Evolutionary conservation across 1,284 basidiomycete genomes (phyloP).

Genomic region (Cronartium ribicola): DNA sequence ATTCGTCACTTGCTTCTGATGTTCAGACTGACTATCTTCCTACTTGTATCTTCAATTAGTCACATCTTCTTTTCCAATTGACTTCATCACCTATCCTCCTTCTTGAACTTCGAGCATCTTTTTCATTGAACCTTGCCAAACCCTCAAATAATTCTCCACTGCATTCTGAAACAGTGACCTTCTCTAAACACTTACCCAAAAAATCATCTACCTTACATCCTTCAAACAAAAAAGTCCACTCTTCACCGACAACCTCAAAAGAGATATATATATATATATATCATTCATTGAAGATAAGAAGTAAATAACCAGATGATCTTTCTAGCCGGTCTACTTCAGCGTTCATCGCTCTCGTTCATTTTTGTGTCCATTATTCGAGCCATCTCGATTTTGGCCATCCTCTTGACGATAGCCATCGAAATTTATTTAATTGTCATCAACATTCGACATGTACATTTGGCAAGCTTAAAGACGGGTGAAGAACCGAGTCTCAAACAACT

Average conservation of each 20-base stretch:
- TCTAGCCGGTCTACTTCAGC: constrained; percentile 40
- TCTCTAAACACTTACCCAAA: not conserved
- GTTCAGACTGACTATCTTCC: not conserved
- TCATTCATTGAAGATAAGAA: not conserved
- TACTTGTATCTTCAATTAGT: not conserved
- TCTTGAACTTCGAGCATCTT: not conserved
- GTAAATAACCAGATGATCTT: constrained; percentile 29
- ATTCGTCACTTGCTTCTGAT: too few species aligned
- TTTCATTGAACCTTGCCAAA: not conserved
- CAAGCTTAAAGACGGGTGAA: too few species aligned
- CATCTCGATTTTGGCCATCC: constrained; percentile 30
- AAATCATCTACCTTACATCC: not conserved
- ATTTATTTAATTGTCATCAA: constrained; percentile 31
- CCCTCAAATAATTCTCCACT: not conserved
- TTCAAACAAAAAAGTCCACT: not conserved
- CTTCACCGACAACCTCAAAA: not conserved
- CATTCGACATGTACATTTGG: constrained; percentile 13
- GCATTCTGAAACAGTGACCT: not conserved
- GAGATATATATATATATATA: not conserved
- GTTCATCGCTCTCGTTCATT: constrained; percentile 38
- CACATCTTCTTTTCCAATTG: not conserved
- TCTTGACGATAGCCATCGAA: constrained; percentile 26
- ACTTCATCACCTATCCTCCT: not conserved
- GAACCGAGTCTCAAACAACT: too few species aligned
- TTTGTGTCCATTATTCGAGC: constrained; percentile 33